Evolutionary conservation across 2,329 filamentous ascomycete genomes (phyloP).

Genomic region (Paramyrothecium sp.): DNA sequence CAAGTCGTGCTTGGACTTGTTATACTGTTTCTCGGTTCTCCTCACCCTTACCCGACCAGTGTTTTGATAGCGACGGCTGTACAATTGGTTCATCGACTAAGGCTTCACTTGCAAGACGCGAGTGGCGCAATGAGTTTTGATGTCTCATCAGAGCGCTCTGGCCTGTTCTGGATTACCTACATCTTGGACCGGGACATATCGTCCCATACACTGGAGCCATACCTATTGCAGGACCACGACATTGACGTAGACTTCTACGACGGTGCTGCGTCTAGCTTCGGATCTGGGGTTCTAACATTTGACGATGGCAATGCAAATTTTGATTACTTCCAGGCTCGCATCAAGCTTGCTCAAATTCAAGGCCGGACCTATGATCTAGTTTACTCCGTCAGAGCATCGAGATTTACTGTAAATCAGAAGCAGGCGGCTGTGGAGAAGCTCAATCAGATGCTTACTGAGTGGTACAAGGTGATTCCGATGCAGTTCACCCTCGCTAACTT

Average conservation of each 20-base stretch:
- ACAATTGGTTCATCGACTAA: background rate
- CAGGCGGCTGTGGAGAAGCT: background rate
- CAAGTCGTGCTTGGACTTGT: conserved; percentile 1
- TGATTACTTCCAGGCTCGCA: background rate
- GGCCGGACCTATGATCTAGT: background rate
- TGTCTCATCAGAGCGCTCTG: background rate
- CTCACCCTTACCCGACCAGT: conserved; percentile 1
- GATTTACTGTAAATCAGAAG: background rate
- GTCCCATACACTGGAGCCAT: conserved; percentile 2
- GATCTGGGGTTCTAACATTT: background rate
- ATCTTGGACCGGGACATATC: conserved; percentile 2
- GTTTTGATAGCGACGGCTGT: conserved; percentile 3
- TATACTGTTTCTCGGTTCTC: background rate
- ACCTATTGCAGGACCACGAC: conserved; percentile 2
- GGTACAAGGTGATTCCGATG: background rate
- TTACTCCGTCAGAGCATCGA: background rate
- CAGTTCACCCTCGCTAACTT: background rate
- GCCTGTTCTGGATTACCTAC: conserved; percentile 2
- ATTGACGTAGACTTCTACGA: background rate
- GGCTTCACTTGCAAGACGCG: background rate
- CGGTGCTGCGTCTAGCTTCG: background rate
- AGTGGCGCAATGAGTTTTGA: background rate
- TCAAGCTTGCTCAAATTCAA: background rate
- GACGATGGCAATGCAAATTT: background rate
- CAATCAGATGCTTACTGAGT: background rate